Evolutionary conservation across 306 rosid genomes (phyloP), one percentile per base, ranked within the genome.

Genomic region (Cucurbita moschata): DNA sequence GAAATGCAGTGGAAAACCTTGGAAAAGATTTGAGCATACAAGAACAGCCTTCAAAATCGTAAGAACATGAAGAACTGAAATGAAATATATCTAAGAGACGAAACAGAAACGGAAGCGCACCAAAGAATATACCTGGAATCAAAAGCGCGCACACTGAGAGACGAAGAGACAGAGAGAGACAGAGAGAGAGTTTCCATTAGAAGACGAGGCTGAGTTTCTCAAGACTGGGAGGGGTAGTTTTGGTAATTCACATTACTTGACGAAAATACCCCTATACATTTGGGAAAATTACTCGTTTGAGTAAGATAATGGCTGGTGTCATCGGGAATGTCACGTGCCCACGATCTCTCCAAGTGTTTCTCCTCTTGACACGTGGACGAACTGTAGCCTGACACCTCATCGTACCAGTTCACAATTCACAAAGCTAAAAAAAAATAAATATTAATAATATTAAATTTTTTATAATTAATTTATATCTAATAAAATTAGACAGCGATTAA

Each of bases 121-220:
- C 54, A 58, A n/a, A 77, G 91, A 86, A 92, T 87, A 92, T 89
- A 80, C 91, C 80, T 73, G 38, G 4, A 19, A 46, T 55, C 51
- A 60, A 75, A 52, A 71, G 56, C 26, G 6, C 57, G 68, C 79
- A 64, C 60, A 35, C 5, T 8, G 71, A 64, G 35, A 64, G 13
- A 60, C 1, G 39, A 30, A 70, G 57, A 46, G 3, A 30, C 35
- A 30, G 50, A 51, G 55, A 51, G 55, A 50, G 52, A 47, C 15
- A 72, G 53, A 72, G 71, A 59, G 54, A 5, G 37, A n/a, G 9
- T 16, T 75, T 21, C 7, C 11, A 50, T 4, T 14, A 16, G 53
- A 26, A 69, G 14, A 8, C 58, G 8, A 64, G 38, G 74, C 55
- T 12, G 74, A 38, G 37, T 75, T 1, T 16, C 71, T 7, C 9